These are phyloP conservation scores for Millerozyma acaciae DNA, from an alignment of 805 yeast species.

Conservation along the genomic window DNA sequence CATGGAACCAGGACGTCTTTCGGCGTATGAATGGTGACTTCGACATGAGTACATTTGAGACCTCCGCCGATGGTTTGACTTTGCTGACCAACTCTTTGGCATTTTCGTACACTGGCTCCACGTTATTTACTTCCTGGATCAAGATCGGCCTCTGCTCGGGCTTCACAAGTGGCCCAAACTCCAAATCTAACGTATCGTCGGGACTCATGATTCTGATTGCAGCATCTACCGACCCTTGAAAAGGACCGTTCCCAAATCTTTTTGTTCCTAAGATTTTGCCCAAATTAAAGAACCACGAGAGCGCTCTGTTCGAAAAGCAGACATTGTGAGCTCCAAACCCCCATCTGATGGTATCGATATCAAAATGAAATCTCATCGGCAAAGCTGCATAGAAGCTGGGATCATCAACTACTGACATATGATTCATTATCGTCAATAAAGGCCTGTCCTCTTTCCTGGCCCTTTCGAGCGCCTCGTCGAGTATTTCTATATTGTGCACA, in stretches of 20 bases:
- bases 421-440: conserved; percentile 84
- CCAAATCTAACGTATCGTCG: conserved; percentile 58
- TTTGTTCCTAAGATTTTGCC: conserved; percentile 88
- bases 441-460: conserved; percentile 70
- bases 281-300: conserved; percentile 66
- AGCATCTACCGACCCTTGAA: conserved; percentile 87
- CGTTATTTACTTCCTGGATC: conserved; percentile 36
- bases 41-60: conserved; percentile 29
- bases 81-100: conserved; percentile 15
- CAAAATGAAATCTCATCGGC: conserved; percentile 63
- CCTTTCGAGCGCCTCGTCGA: conserved; percentile 60
- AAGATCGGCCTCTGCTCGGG: conserved; percentile 27
- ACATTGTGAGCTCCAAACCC: conserved; percentile 91
- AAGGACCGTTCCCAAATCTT: conserved; percentile 90
- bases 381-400: conserved; percentile 86
- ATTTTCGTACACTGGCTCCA: conserved; percentile 1
- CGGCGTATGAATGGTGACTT: conserved; percentile 54
- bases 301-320: conserved; percentile 60
- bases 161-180: conserved; percentile 31
- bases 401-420: conserved; percentile 89
- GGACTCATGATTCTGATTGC: conserved; percentile 76
- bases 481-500: conserved; percentile 56
- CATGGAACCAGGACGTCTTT: conserved; percentile 85
- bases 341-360: conserved; percentile 78
- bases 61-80: conserved; percentile 26